Percentiles rank a stretch among this genome's conserved stretches.
Conservation (phyloP, 106 monocot genomes). For the Dendrobium officinale region DNA sequence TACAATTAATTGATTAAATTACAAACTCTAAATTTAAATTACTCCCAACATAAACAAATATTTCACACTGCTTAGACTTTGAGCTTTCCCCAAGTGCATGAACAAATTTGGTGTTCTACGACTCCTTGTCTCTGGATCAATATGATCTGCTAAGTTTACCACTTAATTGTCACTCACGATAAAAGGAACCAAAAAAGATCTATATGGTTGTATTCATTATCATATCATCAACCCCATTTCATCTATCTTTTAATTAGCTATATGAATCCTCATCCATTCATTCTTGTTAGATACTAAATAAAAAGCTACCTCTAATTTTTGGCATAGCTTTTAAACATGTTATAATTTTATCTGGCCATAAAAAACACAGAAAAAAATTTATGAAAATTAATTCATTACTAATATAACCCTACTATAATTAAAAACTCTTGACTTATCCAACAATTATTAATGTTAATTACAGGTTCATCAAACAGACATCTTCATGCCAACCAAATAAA, state of each 20-base stretch:
- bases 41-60: neutral
- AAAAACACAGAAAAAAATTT: neutral
- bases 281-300: neutral
- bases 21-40: neutral
- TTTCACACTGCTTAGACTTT: neutral
- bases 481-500: no score
- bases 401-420: neutral
- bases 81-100: neutral
- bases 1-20: neutral
- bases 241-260: neutral
- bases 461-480: no score
- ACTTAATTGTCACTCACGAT: neutral
- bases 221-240: neutral
- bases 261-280: no score
- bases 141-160: neutral
- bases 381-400: neutral
- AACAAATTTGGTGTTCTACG: neutral
- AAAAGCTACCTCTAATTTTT: constrained; percentile 1
- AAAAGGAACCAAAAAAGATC: neutral
- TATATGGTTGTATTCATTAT: neutral
- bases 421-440: neutral
- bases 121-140: neutral
- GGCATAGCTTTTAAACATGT: neutral
- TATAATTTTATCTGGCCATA: neutral
- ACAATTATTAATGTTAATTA: no score